Base-by-base conservation (phyloP, 495 filamentous ascomycete genomes). In the Parathielavia appendiculata region DNA sequence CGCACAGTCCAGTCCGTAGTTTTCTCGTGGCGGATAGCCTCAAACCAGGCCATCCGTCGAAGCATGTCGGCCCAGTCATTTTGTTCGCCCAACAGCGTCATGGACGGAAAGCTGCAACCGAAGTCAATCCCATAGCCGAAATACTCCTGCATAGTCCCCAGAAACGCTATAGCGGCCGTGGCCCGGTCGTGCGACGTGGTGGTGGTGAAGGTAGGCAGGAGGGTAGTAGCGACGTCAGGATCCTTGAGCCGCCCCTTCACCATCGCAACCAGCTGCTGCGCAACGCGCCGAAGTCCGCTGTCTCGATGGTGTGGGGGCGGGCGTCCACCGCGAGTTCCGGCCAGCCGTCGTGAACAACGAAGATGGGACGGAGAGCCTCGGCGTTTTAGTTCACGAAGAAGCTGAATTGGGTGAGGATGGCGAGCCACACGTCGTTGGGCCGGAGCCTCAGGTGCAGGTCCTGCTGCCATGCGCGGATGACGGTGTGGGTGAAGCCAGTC, bases 371-470 rank as follows among this genome's bases (percentile, higher is more conserved):
- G 20, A 82, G 64, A 34, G 74, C 71, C 54, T 81, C 78, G 7
- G 76, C 66, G 60, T 82, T 64, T 1, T 60, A 70, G 54, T 78
- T 77, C 57, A 83, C 67, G 67, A 75, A 83, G 56, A 78, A 66
- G 58, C 67, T 76, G n/a, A 86, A 66, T 62, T 85, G 81, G 5
- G 73, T 69, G 9, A 84, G 63, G 58, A 84, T 81, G 46, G 76
- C 69, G 39, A 83, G 71, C 81, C 83, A 86, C 30, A 86, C 69
- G 62, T 86, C 82, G 46, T 86, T 81, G 13, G 81, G 82, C n/a
- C 83, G 76, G 51, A 86, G 66, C 5, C 69, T 66, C 3, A 85
- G 73, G 51, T 79, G 70, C 49, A 78, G 76, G 58, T 86, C 78
- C 13, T 74, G 48, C 54, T 71, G 75, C 58, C 80, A 84, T 30